Evolutionary conservation across 805 yeast genomes (phyloP).

Genomic region (Wickerhamiella nectarea): DNA sequence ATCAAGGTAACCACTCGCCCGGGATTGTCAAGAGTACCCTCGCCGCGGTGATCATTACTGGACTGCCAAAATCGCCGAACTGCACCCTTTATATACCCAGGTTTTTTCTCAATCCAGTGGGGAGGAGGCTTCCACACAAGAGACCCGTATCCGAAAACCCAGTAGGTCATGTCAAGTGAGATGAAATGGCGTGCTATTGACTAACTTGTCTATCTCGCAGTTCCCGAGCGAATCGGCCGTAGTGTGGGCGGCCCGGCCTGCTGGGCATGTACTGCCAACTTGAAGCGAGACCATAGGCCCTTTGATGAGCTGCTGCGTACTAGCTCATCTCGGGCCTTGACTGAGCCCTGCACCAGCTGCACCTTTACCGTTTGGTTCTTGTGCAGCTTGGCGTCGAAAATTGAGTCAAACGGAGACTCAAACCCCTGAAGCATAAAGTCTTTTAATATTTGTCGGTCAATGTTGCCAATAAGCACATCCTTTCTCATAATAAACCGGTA

Average conservation of each 20-base stretch:
- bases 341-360: neutral
- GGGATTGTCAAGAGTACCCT: slow-evolving; percentile 53
- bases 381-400: neutral
- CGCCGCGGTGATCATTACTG: slow-evolving; percentile 76
- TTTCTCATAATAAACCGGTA: slow-evolving; percentile 12
- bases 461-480: slow-evolving; percentile 8
- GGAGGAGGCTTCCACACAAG: slow-evolving; percentile 86
- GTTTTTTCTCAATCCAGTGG: slow-evolving; percentile 41
- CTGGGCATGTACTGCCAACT: neutral
- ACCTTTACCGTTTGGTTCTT: slow-evolving; percentile 7
- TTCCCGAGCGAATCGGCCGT: neutral
- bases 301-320: neutral
- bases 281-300: neutral
- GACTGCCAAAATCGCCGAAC: slow-evolving; percentile 85
- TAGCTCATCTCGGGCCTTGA: neutral
- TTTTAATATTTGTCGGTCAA: slow-evolving; percentile 11
- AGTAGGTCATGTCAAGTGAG: slow-evolving; percentile 22
- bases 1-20: slow-evolving; percentile 82
- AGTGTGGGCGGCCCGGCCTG: neutral
- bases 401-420: slow-evolving; percentile 18
- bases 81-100: slow-evolving; percentile 65
- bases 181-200: neutral
- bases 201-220: neutral
- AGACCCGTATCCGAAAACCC: slow-evolving; percentile 88
- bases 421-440: slow-evolving; percentile 15